A percentile compares a stretch with the other conserved stretches of the same genome.
Conservation (phyloP, 345 rosid species). For the Rhizophora apiculata region DNA sequence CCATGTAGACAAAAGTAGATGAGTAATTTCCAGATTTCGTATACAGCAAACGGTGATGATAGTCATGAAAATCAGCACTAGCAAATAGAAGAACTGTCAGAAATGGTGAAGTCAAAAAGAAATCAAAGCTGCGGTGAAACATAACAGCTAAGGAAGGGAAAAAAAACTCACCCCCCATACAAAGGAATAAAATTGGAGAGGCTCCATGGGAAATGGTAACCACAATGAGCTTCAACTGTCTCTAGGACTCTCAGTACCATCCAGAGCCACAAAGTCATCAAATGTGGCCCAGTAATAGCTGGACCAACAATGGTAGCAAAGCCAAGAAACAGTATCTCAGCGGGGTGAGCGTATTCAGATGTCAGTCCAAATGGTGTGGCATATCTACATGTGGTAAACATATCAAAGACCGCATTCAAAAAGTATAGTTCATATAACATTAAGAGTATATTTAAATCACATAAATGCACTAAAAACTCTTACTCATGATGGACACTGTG, state of each 20-base stretch:
- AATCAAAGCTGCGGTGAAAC: not conserved
- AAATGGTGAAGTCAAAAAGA: slow-evolving; percentile 4
- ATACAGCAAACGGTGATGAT: slow-evolving; percentile 91
- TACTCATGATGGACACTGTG: slow-evolving; percentile 99
- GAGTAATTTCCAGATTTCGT: slow-evolving; percentile 98
- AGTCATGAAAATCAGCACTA: slow-evolving; percentile 97
- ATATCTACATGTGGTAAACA: slow-evolving; percentile 44
- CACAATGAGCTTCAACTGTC: slow-evolving; percentile 98
- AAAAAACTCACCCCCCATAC: slow-evolving; percentile 82
- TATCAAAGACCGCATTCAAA: slow-evolving; percentile 3
- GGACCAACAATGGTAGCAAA: slow-evolving; percentile 95
- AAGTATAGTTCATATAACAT: not conserved
- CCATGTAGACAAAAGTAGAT: slow-evolving; percentile 93
- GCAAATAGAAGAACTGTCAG: slow-evolving; percentile 8
- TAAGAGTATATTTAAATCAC: not conserved
- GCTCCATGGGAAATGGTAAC: slow-evolving; percentile 99
- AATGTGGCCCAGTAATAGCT: slow-evolving; percentile 94
- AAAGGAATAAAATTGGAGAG: slow-evolving; percentile 84
- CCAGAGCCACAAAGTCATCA: slow-evolving; percentile 92
- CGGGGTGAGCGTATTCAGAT: slow-evolving; percentile 97
- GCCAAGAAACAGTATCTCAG: slow-evolving; percentile 94
- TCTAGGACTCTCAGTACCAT: slow-evolving; percentile 86
- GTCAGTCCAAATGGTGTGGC: slow-evolving; percentile 97
- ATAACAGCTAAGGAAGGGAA: not conserved
- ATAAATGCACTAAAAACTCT: slow-evolving; percentile 18